Evolutionary conservation across 257 asterid genomes (phyloP).

Genomic region (Rubia yunnanensis): DNA sequence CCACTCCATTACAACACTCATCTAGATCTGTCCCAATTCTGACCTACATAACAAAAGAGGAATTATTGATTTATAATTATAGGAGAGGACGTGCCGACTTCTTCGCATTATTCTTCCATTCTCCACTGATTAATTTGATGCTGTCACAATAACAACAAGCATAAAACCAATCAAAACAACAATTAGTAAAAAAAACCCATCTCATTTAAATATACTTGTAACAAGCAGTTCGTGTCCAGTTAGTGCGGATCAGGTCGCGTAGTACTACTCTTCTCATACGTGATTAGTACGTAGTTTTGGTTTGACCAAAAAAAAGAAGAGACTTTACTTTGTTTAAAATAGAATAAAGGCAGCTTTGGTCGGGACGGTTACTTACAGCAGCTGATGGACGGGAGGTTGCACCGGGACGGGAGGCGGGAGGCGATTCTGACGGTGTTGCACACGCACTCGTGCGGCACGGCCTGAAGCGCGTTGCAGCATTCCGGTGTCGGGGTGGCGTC

Average conservation of each 20-base stretch:
- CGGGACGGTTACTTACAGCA: background rate
- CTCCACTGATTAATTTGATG: background rate
- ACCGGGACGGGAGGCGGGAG: conserved; percentile 36
- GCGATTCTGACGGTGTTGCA: conserved; percentile 40
- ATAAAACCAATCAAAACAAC: background rate
- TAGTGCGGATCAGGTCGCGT: too few relatives aligned
- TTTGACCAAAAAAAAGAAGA: too few relatives aligned
- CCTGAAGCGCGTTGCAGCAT: conserved; percentile 26
- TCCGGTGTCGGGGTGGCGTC: conserved; percentile 16
- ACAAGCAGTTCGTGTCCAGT: too few relatives aligned
- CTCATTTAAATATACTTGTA: too few relatives aligned
- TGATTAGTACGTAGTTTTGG: too few relatives aligned
- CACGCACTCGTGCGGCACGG: conserved; percentile 25
- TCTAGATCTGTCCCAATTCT: background rate
- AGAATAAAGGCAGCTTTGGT: too few relatives aligned
- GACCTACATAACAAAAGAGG: background rate
- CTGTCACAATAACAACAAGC: background rate
- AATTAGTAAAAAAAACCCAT: too few relatives aligned
- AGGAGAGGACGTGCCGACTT: conserved; percentile 1
- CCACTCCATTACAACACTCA: background rate
- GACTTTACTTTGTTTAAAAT: too few relatives aligned
- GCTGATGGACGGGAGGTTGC: conserved; percentile 47
- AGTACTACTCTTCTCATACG: too few relatives aligned
- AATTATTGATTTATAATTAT: background rate
- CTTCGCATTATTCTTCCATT: background rate